These are phyloP conservation scores for Xanthoconium purpureum DNA, from an alignment of 768 basidiomycete species.

Conservation along the genomic window DNA sequence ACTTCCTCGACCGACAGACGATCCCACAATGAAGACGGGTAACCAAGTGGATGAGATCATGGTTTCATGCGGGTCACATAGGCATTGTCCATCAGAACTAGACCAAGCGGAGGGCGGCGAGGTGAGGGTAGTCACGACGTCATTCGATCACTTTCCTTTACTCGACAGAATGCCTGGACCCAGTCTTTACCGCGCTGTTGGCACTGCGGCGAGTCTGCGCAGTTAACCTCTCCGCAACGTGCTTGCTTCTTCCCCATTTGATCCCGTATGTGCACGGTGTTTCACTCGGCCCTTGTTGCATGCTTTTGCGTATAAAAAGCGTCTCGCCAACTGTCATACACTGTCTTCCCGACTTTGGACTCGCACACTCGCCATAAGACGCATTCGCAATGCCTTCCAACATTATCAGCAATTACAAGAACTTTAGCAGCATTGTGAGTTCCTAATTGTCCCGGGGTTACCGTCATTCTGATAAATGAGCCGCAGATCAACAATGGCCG, in stretches of 20 bases:
- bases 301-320: background rate
- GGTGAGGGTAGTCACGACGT: too few species aligned
- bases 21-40: too few species aligned
- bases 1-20: background rate
- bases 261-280: background rate
- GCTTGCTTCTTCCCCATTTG: background rate
- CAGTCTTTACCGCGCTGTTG: too few species aligned
- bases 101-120: too few species aligned
- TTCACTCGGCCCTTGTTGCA: background rate
- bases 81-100: background rate
- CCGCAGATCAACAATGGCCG: slow-evolving; percentile 28
- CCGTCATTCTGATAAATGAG: background rate
- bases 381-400: slow-evolving; percentile 13
- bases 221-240: background rate
- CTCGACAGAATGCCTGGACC: background rate
- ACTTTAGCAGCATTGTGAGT: slow-evolving; percentile 21
- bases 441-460: too few species aligned
- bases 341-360: too few species aligned
- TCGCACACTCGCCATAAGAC: background rate
- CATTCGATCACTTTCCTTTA: background rate
- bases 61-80: background rate
- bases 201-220: background rate
- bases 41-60: background rate
- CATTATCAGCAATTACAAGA: slow-evolving; percentile 16
- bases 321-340: background rate